A percentile compares a stretch with the other conserved stretches of the same genome.
Conservation (phyloP, 2,329 filamentous ascomycete genomes). For the Parafenestella ontariensis region DNA sequence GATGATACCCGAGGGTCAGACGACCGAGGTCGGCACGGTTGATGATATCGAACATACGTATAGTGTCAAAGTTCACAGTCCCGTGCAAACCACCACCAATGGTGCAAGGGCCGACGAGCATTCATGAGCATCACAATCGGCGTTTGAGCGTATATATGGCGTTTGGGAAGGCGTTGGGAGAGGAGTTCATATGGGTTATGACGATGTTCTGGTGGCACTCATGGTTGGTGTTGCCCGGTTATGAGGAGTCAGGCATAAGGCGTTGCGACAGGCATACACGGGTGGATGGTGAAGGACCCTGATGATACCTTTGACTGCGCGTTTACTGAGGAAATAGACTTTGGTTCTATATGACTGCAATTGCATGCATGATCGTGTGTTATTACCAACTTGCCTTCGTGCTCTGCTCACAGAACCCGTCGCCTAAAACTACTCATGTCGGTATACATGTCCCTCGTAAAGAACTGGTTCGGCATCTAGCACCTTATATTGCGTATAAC, state of each 20-base stretch:
- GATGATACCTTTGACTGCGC: neutral
- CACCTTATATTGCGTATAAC: neutral
- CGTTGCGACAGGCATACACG: neutral
- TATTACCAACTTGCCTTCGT: neutral
- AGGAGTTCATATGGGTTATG: slow-evolving; percentile 10
- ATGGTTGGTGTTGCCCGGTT: neutral
- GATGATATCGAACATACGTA: slow-evolving; percentile 41
- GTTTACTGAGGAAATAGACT: neutral
- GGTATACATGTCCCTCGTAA: too few relatives aligned
- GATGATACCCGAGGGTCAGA: slow-evolving; percentile 76
- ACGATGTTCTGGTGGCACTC: neutral
- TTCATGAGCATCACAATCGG: slow-evolving; percentile 9
- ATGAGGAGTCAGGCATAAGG: neutral
- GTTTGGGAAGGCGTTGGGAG: slow-evolving; percentile 11
- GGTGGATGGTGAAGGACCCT: neutral
- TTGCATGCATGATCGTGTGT: neutral
- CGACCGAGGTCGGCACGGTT: slow-evolving; percentile 60
- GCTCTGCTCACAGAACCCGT: too few relatives aligned
- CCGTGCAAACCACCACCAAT: slow-evolving; percentile 23
- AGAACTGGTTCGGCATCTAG: too few relatives aligned
- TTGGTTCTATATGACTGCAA: neutral
- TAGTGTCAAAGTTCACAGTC: slow-evolving; percentile 32
- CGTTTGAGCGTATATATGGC: slow-evolving; percentile 13
- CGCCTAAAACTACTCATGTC: too few relatives aligned
- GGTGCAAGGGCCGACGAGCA: slow-evolving; percentile 14